Conservation (phyloP, 1,284 basidiomycete genomes). For the Porodaedalea pini region DNA sequence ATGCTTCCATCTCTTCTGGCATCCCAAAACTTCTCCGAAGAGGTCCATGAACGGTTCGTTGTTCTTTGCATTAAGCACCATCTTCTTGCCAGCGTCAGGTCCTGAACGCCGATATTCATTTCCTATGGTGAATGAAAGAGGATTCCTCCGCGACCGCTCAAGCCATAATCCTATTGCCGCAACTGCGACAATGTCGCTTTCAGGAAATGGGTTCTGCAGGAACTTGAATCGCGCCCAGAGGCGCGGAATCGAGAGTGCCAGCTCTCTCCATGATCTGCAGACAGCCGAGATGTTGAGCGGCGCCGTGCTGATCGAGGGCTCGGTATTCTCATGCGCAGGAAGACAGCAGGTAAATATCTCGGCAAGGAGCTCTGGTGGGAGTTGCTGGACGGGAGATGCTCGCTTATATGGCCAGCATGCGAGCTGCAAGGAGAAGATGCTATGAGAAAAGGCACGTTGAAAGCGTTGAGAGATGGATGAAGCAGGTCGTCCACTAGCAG, state of each 20-base stretch:
- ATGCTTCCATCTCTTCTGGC: background rate
- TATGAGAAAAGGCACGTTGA: background rate
- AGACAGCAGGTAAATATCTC: slow-evolving; percentile 8
- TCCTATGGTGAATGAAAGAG: background rate
- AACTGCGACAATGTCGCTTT: background rate
- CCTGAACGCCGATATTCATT: background rate
- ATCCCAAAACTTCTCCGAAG: background rate
- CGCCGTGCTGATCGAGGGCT: background rate
- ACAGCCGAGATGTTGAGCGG: background rate
- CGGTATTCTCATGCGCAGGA: background rate
- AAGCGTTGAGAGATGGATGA: background rate
- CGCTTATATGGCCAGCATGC: background rate
- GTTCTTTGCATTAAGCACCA: background rate
- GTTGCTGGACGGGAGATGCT: background rate
- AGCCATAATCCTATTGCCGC: background rate
- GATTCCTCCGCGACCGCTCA: background rate
- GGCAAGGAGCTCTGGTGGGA: slow-evolving; percentile 1
- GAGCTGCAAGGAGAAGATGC: background rate
- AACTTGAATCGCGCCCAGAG: slow-evolving; percentile 3
- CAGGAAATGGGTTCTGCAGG: background rate
- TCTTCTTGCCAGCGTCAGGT: background rate
- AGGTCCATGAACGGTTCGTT: background rate
- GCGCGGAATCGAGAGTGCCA: background rate
- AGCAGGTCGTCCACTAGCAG: no score
- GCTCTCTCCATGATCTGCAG: background rate